Percentiles rank a stretch among this genome's conserved stretches.
phyloP scores from a whole-genome alignment of 768 basidiomycete species.

The Chalciporus chontae region DNA sequence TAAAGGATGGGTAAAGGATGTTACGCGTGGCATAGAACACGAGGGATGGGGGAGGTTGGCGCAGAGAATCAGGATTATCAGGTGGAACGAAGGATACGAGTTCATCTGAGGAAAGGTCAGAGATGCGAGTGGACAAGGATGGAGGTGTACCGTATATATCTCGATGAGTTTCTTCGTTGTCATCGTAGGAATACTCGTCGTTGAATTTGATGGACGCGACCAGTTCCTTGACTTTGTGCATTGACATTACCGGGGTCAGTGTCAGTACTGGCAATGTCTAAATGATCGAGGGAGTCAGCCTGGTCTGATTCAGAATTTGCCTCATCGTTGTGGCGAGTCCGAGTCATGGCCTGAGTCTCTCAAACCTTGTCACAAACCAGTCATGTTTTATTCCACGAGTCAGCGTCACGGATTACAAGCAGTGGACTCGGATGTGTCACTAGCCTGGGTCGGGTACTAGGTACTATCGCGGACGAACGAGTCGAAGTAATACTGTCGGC shows the following conservation, averaged over 20 bases:
- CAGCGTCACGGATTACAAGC: too few relatives aligned
- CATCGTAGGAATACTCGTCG: neutral
- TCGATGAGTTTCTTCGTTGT: constrained; percentile 9
- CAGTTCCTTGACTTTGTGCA: constrained; percentile 14
- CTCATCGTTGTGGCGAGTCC: too few relatives aligned
- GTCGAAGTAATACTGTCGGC: too few relatives aligned
- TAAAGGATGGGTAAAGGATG: constrained; percentile 27
- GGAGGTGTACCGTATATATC: constrained; percentile 15
- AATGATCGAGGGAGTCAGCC: too few relatives aligned
- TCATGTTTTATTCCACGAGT: too few relatives aligned
- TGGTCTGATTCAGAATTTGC: too few relatives aligned
- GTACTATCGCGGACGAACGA: too few relatives aligned
- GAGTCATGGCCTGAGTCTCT: too few relatives aligned
- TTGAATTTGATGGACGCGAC: constrained; percentile 16
- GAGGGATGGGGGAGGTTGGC: constrained; percentile 13
- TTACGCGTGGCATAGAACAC: constrained; percentile 28
- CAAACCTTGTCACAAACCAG: too few relatives aligned
- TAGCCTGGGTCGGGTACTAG: too few relatives aligned
- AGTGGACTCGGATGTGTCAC: too few relatives aligned
- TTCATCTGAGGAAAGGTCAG: constrained; percentile 6
- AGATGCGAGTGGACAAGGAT: neutral
- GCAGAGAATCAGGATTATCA: neutral
- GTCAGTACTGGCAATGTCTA: too few relatives aligned
- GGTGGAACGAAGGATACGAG: neutral
- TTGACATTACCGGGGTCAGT: neutral